Conservation (phyloP, 176 grass and related monocot genomes). For the Ensete glaucum region DNA sequence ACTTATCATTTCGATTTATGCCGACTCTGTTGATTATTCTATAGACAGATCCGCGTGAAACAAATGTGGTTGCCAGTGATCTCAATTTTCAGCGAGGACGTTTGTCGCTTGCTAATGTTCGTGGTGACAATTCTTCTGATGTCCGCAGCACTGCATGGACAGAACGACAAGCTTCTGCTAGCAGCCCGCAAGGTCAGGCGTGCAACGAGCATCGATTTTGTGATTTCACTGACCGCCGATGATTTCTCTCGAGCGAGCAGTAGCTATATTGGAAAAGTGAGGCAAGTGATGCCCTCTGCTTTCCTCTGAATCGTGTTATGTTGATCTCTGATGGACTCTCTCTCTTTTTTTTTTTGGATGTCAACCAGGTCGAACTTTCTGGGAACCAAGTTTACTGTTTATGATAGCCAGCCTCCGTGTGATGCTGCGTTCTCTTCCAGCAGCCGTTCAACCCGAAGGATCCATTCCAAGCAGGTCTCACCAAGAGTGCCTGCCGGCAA, state of each 20-base stretch:
- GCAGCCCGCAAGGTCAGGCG: constrained; percentile 82
- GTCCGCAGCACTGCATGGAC: constrained; percentile 57
- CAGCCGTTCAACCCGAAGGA: constrained; percentile 50
- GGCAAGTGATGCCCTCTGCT: constrained; percentile 33
- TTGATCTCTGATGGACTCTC: background rate
- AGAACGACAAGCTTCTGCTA: constrained; percentile 82
- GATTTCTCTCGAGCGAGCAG: constrained; percentile 87
- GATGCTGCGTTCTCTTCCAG: constrained; percentile 35
- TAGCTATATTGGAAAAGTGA: constrained; percentile 90
- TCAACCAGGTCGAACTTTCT: constrained; percentile 81
- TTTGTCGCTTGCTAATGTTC: background rate
- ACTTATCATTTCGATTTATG: no score
- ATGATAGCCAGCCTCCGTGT: constrained; percentile 73
- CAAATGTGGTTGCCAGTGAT: no score
- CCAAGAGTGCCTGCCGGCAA: constrained; percentile 73
- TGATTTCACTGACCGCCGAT: constrained; percentile 57
- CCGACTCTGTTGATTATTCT: no score
- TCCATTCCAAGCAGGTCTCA: constrained; percentile 82
- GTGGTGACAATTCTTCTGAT: constrained; percentile 2
- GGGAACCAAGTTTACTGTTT: constrained; percentile 87
- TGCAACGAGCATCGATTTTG: constrained; percentile 61
- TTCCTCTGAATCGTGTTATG: background rate
- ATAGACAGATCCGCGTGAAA: no score
- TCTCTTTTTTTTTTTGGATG: background rate
- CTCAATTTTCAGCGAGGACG: no score